Base-by-base conservation (phyloP, 441 rosid species). In the Brassica hybrid region DNA sequence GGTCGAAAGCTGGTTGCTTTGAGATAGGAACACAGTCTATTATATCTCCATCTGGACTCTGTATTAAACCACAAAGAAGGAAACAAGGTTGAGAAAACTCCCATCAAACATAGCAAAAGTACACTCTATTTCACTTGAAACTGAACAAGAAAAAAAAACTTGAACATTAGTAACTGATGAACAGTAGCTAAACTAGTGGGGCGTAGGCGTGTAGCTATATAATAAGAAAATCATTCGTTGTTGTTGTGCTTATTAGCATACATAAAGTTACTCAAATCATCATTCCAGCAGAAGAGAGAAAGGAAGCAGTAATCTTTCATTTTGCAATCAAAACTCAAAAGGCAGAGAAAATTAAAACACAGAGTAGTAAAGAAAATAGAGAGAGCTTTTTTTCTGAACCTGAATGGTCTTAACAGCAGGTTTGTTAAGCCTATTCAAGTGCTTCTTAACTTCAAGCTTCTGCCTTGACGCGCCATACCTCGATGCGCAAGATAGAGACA, bases 31-130 rank as follows among this genome's bases (percentile, higher is more conserved):
- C 91, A 83, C 98, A 91, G 76, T 93, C 98, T 17, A 93, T 89
- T 7, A 80, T 71, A 83, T 93, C 98, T 36, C 98, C 98, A 85
- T 93, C 97, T 63, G 96, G 89, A 65, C 97, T 93, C 97, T 93
- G 94, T 64, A 64, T 43, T 32, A 27, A 32, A 17, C 76, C 75
- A 52, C 69, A 16, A 34, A 75, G 16, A 58, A 21, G 8, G 8
- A 23, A 23, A 58, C 57, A 75, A 14, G 14, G 32, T 18, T 54
- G 14, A 67, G 27, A n/a, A 9, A 27, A 8, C 16, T 74, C 34
- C 32, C 62, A n/a, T 14, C 16, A 57, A 74, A 38, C 45, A 41
- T 10, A 66, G 17, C n/a, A 10, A 58, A 9, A 59, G 1, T 13
- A 17, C 61, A 2, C 66, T 17, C 52, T 43, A 45, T 4, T 45